Conservation (phyloP, 805 yeast genomes). For the Kurtzmaniella cleridarum region DNA sequence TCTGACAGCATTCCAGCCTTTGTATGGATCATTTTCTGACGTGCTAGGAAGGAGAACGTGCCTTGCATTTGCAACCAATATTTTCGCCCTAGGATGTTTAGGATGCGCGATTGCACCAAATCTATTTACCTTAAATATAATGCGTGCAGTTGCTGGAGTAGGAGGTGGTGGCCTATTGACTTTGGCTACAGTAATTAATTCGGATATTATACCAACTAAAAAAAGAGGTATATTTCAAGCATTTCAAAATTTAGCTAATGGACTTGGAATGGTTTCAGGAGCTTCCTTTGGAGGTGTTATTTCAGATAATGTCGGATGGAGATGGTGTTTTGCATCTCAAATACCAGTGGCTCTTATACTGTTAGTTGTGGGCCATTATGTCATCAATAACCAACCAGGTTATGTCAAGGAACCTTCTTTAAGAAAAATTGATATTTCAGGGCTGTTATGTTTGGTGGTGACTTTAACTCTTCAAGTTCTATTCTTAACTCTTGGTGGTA, state of each 20-base stretch:
- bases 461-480: conserved; percentile 26
- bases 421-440: conserved; percentile 27
- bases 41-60: conserved; percentile 31
- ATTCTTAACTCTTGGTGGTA: conserved; percentile 20
- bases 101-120: conserved; percentile 28
- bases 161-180: conserved; percentile 40
- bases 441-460: conserved; percentile 25
- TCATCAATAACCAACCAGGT: conserved; percentile 23
- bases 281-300: conserved; percentile 60
- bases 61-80: conserved; percentile 26
- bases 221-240: conserved; percentile 38
- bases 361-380: conserved; percentile 25
- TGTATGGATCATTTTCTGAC: conserved; percentile 37
- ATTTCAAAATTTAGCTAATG: conserved; percentile 30
- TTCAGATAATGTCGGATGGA: conserved; percentile 57
- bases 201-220: conserved; percentile 31
- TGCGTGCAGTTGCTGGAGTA: conserved; percentile 34
- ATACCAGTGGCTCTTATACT: conserved; percentile 45
- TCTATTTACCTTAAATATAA: conserved; percentile 22
- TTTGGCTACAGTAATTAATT: conserved; percentile 32
- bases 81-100: conserved; percentile 30
- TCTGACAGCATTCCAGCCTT: conserved; percentile 37
- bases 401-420: conserved; percentile 5
- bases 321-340: conserved; percentile 52
- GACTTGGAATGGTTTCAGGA: conserved; percentile 55